Conservation (phyloP, 106 monocot genomes). For the Phalaenopsis aphrodite region DNA sequence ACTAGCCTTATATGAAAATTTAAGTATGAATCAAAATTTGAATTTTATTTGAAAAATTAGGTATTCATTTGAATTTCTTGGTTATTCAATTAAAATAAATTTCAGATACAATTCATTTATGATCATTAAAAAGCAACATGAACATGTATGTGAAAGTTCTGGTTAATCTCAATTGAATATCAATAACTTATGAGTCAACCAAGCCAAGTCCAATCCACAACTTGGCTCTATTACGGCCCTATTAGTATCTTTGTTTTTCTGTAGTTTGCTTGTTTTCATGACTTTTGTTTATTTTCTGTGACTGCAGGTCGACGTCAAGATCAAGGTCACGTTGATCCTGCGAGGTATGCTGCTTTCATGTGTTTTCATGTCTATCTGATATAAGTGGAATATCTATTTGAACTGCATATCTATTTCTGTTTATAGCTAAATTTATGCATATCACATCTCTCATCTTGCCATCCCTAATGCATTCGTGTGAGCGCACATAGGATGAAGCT, state of each 20-base stretch:
- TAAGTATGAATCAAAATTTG: too few species aligned
- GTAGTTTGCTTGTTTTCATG: background rate
- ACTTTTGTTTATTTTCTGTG: background rate
- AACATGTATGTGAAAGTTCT: too few species aligned
- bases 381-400: background rate
- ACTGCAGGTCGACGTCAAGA: constrained; percentile 8
- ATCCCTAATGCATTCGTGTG: background rate
- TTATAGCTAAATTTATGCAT: background rate
- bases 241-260: background rate
- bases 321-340: constrained; percentile 8
- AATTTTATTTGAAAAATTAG: too few species aligned
- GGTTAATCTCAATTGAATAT: too few species aligned
- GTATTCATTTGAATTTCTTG: too few species aligned
- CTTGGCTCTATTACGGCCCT: too few species aligned
- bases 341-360: background rate
- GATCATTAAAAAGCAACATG: too few species aligned
- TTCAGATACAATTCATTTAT: too few species aligned
- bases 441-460: background rate
- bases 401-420: background rate
- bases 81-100: too few species aligned
- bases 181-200: too few species aligned
- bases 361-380: background rate
- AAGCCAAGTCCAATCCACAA: too few species aligned
- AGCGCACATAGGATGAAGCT: background rate
- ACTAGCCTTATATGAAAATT: too few species aligned